Evolutionary conservation across 257 asterid genomes (phyloP), one percentile per base, ranked within the genome.

Genomic region (Leptodermis oblonga): DNA sequence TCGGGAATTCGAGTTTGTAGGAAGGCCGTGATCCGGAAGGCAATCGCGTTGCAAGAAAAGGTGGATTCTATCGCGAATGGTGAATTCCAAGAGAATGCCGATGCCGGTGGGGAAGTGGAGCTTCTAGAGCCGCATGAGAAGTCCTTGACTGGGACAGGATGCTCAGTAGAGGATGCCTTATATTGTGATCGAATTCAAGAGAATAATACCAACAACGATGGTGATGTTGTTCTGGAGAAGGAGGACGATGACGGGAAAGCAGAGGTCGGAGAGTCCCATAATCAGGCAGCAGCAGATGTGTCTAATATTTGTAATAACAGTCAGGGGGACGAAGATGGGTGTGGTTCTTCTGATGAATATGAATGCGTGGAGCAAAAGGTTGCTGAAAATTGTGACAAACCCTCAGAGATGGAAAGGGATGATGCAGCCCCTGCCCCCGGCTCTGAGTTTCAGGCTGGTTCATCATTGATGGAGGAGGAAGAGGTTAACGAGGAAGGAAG

Each of bases 1-100:
- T 77, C 71, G 1, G 96, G 95, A 1, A 86, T 92, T 4, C 81
- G 90, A 82, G 79, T n/a, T 18, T 87, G 83, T 66, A 75, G 98
- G 74, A 92, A 79, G 77, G 74, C 85, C 1, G 98, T 92, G 34
- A 83, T 82, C 56, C 76, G 81, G 26, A 90, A 86, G 85, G 94
- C 81, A 4, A 83, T 92, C 36, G 80, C 82, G 1, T 59, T 90
- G 82, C 98, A 90, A 68, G 98, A 92, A 56, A 79, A 63, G 61
- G 70, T 90, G 9, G 98, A 92, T 64, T 74, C 87, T 1, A 70
- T 84, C 17, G 84, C 67, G 4, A 22, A 14, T 1, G 53, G 33
- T 39, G 73, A 18, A 67, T 34, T 22, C 46, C 70, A 64, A 62
- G 49, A 58, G 41, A 58, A 12, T 9, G 31, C 3, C 8, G 34